These are phyloP conservation scores for Beta corolliflora DNA, from an alignment of 179 eudicot genomes.

Conservation along the genomic window DNA sequence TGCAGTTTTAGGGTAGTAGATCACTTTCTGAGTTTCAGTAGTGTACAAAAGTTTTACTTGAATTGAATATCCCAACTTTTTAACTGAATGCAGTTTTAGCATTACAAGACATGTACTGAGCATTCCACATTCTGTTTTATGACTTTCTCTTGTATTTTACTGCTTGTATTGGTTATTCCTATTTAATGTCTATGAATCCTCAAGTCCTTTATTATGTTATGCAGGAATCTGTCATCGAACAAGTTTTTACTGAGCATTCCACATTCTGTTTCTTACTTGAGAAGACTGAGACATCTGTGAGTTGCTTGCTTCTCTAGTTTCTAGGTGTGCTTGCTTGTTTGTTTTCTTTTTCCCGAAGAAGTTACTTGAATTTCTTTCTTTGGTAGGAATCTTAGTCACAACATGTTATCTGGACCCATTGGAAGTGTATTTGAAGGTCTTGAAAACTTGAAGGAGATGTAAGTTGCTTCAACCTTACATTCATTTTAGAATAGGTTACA, in stretches of 20 bases:
- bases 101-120: constrained; percentile 72
- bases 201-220: constrained; percentile 2
- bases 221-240: constrained; percentile 80
- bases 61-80: background rate
- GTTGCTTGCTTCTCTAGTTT: constrained; percentile 31
- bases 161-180: constrained; percentile 1
- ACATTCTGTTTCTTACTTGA: constrained; percentile 57
- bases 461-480: constrained; percentile 30
- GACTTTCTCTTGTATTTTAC: too few relatives aligned
- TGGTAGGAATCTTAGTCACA: constrained; percentile 88
- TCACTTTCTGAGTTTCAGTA: background rate
- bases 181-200: background rate
- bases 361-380: constrained; percentile 15
- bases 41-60: background rate
- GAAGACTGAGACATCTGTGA: constrained; percentile 72
- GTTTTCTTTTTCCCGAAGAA: background rate
- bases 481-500: background rate
- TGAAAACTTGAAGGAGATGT: constrained; percentile 71
- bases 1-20: background rate
- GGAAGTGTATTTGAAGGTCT: constrained; percentile 77
- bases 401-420: constrained; percentile 68
- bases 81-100: constrained; percentile 54
- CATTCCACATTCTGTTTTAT: too few relatives aligned
- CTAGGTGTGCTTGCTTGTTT: background rate
- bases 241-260: constrained; percentile 62